phyloP scores from a whole-genome alignment of 2,329 filamentous ascomycete genomes.

The Aspergillus transmontanensis region DNA sequence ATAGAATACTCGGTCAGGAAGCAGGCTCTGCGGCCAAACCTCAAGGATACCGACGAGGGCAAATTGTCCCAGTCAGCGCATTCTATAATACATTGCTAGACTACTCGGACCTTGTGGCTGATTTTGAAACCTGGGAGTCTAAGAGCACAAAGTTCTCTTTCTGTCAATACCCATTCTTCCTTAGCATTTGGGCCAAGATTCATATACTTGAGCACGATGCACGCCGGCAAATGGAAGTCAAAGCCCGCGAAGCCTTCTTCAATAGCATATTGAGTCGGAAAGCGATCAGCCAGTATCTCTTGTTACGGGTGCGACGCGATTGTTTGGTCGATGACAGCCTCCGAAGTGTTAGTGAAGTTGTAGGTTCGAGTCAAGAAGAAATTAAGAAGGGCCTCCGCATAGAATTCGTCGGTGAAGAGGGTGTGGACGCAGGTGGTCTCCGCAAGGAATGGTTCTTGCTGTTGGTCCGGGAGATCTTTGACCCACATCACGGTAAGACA shows the following conservation, averaged over 20 bases:
- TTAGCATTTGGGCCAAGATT: conserved; percentile 92
- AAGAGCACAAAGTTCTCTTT: conserved; percentile 77
- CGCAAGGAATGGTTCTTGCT: conserved; percentile 95
- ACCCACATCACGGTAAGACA: conserved; percentile 77
- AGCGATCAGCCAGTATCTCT: conserved; percentile 74
- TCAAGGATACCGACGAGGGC: conserved; percentile 57
- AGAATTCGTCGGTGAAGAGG: conserved; percentile 84
- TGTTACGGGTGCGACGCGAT: conserved; percentile 76
- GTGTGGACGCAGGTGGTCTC: conserved; percentile 84
- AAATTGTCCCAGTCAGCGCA: conserved; percentile 75
- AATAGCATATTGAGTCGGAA: conserved; percentile 79
- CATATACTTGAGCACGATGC: conserved; percentile 87
- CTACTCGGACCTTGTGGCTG: conserved; percentile 78
- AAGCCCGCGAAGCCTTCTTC: conserved; percentile 87
- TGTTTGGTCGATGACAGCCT: conserved; percentile 89
- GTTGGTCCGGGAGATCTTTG: conserved; percentile 85
- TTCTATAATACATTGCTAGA: conserved; percentile 90
- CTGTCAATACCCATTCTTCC: conserved; percentile 88
- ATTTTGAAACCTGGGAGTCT: conserved; percentile 87
- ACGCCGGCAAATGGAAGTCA: conserved; percentile 83
- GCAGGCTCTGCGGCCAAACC: conserved; percentile 43
- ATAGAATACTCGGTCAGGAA: conserved; percentile 30
- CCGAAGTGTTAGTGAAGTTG: conserved; percentile 79
- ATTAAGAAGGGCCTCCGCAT: conserved; percentile 89
- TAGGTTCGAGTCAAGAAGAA: conserved; percentile 78